phyloP scores from a whole-genome alignment of 768 basidiomycete species.

The Sistotremastrum suecicum region DNA sequence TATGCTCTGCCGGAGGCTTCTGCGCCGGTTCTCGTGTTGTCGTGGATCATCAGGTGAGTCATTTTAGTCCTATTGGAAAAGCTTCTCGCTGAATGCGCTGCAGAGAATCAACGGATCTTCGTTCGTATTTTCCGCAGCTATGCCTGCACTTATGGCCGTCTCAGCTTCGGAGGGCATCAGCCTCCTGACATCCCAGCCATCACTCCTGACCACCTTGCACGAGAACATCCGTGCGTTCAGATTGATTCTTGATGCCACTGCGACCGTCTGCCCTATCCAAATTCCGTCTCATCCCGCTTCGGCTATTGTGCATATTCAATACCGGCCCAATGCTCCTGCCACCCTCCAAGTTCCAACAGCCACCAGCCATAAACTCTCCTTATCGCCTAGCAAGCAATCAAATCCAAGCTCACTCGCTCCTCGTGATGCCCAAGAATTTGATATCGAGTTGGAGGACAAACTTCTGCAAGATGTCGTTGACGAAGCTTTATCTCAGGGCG shows the following conservation, averaged over 20 bases:
- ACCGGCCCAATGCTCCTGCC: conserved; percentile 26
- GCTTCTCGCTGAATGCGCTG: not conserved
- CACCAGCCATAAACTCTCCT: conserved; percentile 8
- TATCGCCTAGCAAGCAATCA: conserved; percentile 24
- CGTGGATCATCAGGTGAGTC: conserved; percentile 70
- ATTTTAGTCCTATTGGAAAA: not conserved
- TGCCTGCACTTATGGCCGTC: conserved; percentile 82
- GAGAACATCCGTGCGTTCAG: conserved; percentile 72
- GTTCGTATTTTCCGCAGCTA: conserved; percentile 92
- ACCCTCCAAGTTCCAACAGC: conserved; percentile 13
- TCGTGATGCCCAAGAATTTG: conserved; percentile 32
- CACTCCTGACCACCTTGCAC: conserved; percentile 60
- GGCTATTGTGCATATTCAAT: conserved; percentile 75
- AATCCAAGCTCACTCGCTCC: conserved; percentile 35
- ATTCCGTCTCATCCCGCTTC: conserved; percentile 80
- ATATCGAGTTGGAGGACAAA: conserved; percentile 58
- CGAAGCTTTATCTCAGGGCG: conserved; percentile 64
- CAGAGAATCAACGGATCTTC: conserved; percentile 92
- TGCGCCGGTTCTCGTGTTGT: conserved; percentile 79
- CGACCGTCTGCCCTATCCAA: conserved; percentile 42
- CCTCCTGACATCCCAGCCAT: conserved; percentile 60
- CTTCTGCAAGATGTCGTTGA: conserved; percentile 89
- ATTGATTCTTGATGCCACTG: conserved; percentile 65
- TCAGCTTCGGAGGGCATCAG: conserved; percentile 78
- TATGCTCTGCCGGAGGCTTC: conserved; percentile 83